A percentile compares a stretch with the other conserved stretches of the same genome.
These are phyloP conservation scores for Trametes hirsuta DNA, from an alignment of 1,284 basidiomycete genomes.

Conservation along the genomic window DNA sequence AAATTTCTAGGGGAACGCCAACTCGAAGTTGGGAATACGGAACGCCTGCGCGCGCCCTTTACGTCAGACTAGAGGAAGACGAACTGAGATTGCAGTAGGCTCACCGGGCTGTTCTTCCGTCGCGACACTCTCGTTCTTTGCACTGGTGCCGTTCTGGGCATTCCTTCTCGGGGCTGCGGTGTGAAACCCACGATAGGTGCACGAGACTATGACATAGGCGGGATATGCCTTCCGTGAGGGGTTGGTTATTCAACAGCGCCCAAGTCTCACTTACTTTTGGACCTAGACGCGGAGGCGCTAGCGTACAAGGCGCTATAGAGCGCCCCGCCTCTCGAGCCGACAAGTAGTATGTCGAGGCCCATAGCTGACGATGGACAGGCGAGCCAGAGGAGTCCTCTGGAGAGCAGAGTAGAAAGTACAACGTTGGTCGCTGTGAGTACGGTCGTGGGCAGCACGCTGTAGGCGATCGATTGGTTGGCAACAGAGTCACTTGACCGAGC, in stretches of 20 bases:
- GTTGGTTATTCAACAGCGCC: background rate
- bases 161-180: slow-evolving; percentile 24
- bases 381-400: slow-evolving; percentile 2
- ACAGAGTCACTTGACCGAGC: slow-evolving; percentile 22
- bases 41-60: slow-evolving; percentile 43
- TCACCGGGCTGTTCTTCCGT: slow-evolving; percentile 29
- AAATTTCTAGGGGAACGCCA: slow-evolving; percentile 77
- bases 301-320: slow-evolving; percentile 15
- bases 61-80: background rate
- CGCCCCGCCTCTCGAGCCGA: slow-evolving; percentile 15
- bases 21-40: slow-evolving; percentile 77
- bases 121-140: slow-evolving; percentile 17
- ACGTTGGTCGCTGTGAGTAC: slow-evolving; percentile 14
- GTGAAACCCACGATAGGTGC: slow-evolving; percentile 32
- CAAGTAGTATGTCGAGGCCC: slow-evolving; percentile 24
- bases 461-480: slow-evolving; percentile 25
- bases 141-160: slow-evolving; percentile 23
- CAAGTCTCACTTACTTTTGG: slow-evolving; percentile 15
- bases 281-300: slow-evolving; percentile 6
- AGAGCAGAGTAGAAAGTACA: slow-evolving; percentile 3
- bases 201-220: slow-evolving; percentile 23
- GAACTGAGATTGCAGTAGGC: background rate
- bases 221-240: slow-evolving; percentile 11
- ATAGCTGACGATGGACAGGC: slow-evolving; percentile 16
- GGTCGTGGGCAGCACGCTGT: slow-evolving; percentile 15